phyloP scores from a whole-genome alignment of 768 basidiomycete genomes.

The Lentinula detonsa region DNA sequence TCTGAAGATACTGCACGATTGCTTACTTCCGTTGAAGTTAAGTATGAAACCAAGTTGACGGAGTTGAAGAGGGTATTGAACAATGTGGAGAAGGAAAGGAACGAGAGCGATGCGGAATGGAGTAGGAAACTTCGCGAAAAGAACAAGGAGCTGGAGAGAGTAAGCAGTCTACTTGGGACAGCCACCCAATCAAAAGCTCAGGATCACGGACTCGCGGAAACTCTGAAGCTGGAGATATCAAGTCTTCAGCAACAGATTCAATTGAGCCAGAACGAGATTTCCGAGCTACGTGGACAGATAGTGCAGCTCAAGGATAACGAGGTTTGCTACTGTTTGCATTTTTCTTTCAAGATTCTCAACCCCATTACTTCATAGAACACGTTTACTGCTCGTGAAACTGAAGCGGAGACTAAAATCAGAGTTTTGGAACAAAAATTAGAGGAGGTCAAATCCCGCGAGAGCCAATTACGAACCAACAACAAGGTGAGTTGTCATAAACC shows the following conservation, averaged over 20 bases:
- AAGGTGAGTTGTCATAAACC: slow-evolving; percentile 47
- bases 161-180: slow-evolving; percentile 53
- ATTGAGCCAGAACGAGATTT: slow-evolving; percentile 43
- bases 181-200: slow-evolving; percentile 55
- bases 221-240: slow-evolving; percentile 50
- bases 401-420: slow-evolving; percentile 40
- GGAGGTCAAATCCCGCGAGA: slow-evolving; percentile 65
- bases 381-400: slow-evolving; percentile 33
- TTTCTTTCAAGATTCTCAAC: background rate
- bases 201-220: slow-evolving; percentile 43
- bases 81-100: slow-evolving; percentile 74
- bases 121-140: slow-evolving; percentile 78
- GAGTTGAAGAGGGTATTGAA: slow-evolving; percentile 64
- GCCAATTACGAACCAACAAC: slow-evolving; percentile 66
- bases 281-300: slow-evolving; percentile 47
- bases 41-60: slow-evolving; percentile 69
- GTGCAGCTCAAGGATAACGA: slow-evolving; percentile 52
- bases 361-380: slow-evolving; percentile 20
- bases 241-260: slow-evolving; percentile 42
- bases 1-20: slow-evolving; percentile 69
- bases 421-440: slow-evolving; percentile 64
- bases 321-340: slow-evolving; percentile 35
- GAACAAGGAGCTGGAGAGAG: slow-evolving; percentile 66
- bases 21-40: slow-evolving; percentile 66
- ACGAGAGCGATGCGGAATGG: slow-evolving; percentile 87